A percentile compares a stretch with the other conserved stretches of the same genome.
These are phyloP conservation scores for Athelia sp. DNA, from an alignment of 1,284 basidiomycete genomes.

Conservation along the genomic window DNA sequence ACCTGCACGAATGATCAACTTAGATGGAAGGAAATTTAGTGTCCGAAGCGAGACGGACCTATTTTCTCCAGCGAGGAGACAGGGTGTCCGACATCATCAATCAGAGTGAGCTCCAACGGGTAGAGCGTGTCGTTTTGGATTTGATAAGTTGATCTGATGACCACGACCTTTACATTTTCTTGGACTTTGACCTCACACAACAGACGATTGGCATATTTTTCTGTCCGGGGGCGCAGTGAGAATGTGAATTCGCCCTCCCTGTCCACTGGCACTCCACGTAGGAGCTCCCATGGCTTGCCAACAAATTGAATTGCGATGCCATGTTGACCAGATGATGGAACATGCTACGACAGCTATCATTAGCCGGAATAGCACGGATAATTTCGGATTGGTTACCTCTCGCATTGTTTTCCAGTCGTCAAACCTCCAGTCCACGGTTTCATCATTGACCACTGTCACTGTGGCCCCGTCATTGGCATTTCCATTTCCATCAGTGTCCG, in stretches of 20 bases:
- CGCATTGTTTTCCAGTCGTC: slow-evolving; percentile 95
- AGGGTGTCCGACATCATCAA: slow-evolving; percentile 83
- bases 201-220: slow-evolving; percentile 77
- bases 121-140: slow-evolving; percentile 92
- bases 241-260: slow-evolving; percentile 92
- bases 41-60: slow-evolving; percentile 36
- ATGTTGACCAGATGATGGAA: slow-evolving; percentile 76
- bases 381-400: slow-evolving; percentile 53
- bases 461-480: slow-evolving; percentile 41
- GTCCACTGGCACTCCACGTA: slow-evolving; percentile 90
- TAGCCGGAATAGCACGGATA: neutral
- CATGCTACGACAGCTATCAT: slow-evolving; percentile 52
- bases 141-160: slow-evolving; percentile 90
- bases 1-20: slow-evolving; percentile 29
- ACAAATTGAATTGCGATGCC: slow-evolving; percentile 81
- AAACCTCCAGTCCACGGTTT: slow-evolving; percentile 92
- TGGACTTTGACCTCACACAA: slow-evolving; percentile 89
- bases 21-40: neutral
- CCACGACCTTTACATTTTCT: slow-evolving; percentile 95
- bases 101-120: slow-evolving; percentile 88
- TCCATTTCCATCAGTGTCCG: slow-evolving; percentile 58
- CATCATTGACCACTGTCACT: slow-evolving; percentile 65
- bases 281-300: slow-evolving; percentile 87
- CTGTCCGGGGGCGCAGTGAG: slow-evolving; percentile 74
- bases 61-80: slow-evolving; percentile 84